phyloP scores from a whole-genome alignment of 1,284 basidiomycete genomes.

The Stereum hirsutum region DNA sequence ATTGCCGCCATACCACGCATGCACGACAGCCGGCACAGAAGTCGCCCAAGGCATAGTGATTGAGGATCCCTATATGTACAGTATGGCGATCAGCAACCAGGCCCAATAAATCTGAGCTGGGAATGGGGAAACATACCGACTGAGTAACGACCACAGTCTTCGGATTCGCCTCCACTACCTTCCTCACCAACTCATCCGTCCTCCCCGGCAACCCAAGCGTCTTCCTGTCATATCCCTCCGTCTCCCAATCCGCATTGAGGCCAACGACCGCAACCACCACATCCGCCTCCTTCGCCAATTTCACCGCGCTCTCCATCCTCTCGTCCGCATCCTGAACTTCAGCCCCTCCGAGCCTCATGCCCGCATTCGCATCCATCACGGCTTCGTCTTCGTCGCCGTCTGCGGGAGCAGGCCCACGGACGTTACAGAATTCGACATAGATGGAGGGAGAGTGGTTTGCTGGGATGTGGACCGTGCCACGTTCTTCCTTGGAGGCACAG shows the following conservation, averaged over 20 bases:
- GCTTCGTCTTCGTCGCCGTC: constrained; percentile 34
- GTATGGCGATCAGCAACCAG: too few relatives aligned
- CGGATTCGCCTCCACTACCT: constrained; percentile 50
- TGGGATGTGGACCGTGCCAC: constrained; percentile 32
- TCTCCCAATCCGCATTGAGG: constrained; percentile 55
- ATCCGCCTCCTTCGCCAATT: constrained; percentile 50
- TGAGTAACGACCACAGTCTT: constrained; percentile 62
- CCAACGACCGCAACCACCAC: constrained; percentile 57
- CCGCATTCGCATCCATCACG: constrained; percentile 38
- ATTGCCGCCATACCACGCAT: constrained; percentile 70
- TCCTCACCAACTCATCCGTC: constrained; percentile 54
- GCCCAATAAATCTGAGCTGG: not conserved
- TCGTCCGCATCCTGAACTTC: constrained; percentile 39
- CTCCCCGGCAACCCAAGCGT: constrained; percentile 47
- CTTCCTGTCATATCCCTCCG: constrained; percentile 59
- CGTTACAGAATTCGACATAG: constrained; percentile 55
- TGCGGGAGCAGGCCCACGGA: constrained; percentile 33
- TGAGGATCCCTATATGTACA: constrained; percentile 53
- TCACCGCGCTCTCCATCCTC: constrained; percentile 42
- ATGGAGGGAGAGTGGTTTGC: constrained; percentile 40
- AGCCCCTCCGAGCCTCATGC: constrained; percentile 53
- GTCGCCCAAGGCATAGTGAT: constrained; percentile 60
- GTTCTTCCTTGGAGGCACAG: constrained; percentile 44
- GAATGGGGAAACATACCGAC: constrained; percentile 33
- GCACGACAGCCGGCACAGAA: constrained; percentile 41